Evolutionary conservation across 768 basidiomycete species (phyloP).

Genomic region (Xerocomus spinulosus): DNA sequence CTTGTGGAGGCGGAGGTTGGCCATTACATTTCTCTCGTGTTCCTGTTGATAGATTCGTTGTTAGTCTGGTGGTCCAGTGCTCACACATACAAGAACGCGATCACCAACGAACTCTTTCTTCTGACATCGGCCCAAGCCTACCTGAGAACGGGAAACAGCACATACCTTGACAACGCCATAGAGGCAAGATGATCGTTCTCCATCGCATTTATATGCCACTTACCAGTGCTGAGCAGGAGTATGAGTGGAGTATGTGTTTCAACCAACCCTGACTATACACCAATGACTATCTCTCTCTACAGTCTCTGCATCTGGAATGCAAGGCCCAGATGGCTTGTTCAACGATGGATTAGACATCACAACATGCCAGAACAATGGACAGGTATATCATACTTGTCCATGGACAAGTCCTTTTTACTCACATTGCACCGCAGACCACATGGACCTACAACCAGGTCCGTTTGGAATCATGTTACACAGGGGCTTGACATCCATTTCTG

Average conservation of each 20-base stretch:
- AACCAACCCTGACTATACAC: background rate
- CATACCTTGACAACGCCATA: constrained; percentile 46
- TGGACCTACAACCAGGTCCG: constrained; percentile 58
- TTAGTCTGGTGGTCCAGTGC: constrained; percentile 56
- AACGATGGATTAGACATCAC: constrained; percentile 25
- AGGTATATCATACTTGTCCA: constrained; percentile 5
- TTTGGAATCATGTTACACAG: no score
- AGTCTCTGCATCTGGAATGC: constrained; percentile 30
- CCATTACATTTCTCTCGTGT: background rate
- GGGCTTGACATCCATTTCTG: background rate
- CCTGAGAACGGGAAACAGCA: constrained; percentile 31
- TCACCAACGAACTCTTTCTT: constrained; percentile 57
- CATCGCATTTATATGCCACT: background rate
- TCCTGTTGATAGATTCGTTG: background rate
- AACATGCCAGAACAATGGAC: constrained; percentile 29
- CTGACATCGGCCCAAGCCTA: constrained; percentile 47
- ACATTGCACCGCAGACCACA: constrained; percentile 36
- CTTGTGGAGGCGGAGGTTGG: constrained; percentile 50
- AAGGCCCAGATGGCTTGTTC: constrained; percentile 26
- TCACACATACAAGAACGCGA: constrained; percentile 55
- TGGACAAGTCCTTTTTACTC: background rate
- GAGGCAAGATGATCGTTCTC: constrained; percentile 28
- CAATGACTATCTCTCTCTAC: background rate
- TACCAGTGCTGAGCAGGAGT: constrained; percentile 12
- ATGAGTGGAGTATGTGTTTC: constrained; percentile 27